Conservation (phyloP, 2,329 filamentous ascomycete genomes). For the Immersiporthe knoxdaviesiana region DNA sequence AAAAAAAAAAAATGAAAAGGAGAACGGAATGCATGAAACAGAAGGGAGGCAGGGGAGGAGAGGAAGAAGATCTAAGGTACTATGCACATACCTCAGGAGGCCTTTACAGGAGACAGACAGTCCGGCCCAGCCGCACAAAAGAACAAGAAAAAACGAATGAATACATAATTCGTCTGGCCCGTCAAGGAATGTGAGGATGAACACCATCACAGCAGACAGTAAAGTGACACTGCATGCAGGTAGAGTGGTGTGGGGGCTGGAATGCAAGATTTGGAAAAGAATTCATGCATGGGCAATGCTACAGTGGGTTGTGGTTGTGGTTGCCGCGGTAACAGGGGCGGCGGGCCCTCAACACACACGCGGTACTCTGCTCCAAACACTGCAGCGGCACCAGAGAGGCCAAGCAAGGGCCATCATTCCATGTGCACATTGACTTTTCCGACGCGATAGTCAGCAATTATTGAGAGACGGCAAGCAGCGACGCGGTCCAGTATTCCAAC, state of each 20-base stretch:
- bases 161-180: too few species aligned
- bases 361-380: conserved; percentile 20
- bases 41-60: not conserved
- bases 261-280: conserved; percentile 9
- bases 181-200: too few species aligned
- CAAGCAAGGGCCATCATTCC: conserved; percentile 6
- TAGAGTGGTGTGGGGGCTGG: conserved; percentile 1
- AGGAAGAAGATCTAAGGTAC: too few species aligned
- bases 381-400: not conserved
- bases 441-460: not conserved
- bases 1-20: too few species aligned
- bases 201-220: too few species aligned
- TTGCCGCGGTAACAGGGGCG: conserved; percentile 21
- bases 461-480: too few species aligned
- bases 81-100: too few species aligned
- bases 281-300: conserved; percentile 12
- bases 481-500: too few species aligned
- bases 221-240: too few species aligned
- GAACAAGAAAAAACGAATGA: too few species aligned
- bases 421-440: conserved; percentile 8
- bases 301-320: conserved; percentile 3
- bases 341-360: conserved; percentile 14
- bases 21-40: not conserved
- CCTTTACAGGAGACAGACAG: too few species aligned
- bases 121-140: too few species aligned